These are phyloP conservation scores for Salix caprea DNA, from an alignment of 345 rosid species.

Conservation along the genomic window DNA sequence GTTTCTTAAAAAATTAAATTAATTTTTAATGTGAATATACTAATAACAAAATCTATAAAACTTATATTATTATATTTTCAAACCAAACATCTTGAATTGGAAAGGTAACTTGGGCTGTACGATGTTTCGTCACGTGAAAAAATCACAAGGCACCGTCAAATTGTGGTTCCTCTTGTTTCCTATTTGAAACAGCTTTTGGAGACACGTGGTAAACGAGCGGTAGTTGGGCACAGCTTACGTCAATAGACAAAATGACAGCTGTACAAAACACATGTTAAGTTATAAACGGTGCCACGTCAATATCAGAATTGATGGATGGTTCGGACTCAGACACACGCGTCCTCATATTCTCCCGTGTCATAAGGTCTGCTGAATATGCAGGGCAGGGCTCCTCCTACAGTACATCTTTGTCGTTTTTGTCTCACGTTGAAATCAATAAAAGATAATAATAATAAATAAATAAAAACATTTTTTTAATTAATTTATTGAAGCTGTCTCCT, in stretches of 20 bases:
- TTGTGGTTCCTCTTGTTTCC: no score
- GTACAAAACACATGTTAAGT: constrained; percentile 14
- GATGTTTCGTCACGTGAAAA: no score
- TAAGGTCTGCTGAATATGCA: background rate
- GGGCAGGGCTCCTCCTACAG: background rate
- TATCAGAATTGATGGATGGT: constrained; percentile 18
- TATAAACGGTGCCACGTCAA: constrained; percentile 10
- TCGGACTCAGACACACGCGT: constrained; percentile 23
- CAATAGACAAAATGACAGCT: constrained; percentile 34
- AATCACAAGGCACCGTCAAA: no score
- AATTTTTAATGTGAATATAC: no score
- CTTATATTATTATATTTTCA: no score
- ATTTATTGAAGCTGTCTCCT: constrained; percentile 18
- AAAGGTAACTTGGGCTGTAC: no score
- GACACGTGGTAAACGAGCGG: constrained; percentile 37
- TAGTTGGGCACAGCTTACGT: constrained; percentile 6
- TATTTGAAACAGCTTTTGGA: background rate
- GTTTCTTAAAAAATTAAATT: no score
- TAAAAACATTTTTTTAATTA: background rate
- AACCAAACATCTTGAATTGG: no score
- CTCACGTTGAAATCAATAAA: background rate
- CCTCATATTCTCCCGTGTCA: constrained; percentile 5
- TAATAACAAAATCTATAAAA: no score
- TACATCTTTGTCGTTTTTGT: background rate
- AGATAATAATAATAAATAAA: no score